Conservation (phyloP, 2,329 filamentous ascomycete genomes). For the Juglanconis oblonga region DNA sequence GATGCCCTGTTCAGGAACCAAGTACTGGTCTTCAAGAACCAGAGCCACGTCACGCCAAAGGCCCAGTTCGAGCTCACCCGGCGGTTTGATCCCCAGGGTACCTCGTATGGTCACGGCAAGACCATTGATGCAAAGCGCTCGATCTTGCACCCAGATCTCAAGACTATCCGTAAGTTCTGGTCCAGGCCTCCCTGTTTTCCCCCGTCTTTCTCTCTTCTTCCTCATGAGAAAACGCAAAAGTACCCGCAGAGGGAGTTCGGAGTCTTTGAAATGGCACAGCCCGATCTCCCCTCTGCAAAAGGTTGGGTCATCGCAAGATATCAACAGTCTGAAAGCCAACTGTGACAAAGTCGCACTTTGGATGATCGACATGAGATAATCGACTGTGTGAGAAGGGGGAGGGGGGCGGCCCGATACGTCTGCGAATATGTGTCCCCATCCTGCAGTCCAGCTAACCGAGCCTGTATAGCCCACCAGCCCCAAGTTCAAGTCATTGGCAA, state of each 20-base stretch:
- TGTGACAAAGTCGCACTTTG: no score
- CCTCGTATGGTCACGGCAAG: constrained; percentile 73
- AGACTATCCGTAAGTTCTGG: constrained; percentile 56
- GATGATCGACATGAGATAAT: no score
- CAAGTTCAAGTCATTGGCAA: constrained; percentile 81
- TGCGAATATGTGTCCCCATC: not conserved
- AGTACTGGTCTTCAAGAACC: constrained; percentile 69
- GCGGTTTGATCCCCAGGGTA: constrained; percentile 65
- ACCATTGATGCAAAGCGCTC: constrained; percentile 62
- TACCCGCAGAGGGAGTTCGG: no score
- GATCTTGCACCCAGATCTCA: constrained; percentile 75
- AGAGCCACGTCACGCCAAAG: constrained; percentile 60
- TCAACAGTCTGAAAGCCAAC: no score
- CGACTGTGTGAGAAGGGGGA: no score
- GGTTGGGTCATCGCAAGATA: no score
- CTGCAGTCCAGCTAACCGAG: not conserved
- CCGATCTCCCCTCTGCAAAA: no score
- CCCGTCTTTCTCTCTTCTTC: not conserved
- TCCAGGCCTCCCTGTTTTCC: no score
- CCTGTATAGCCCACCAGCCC: constrained; percentile 58
- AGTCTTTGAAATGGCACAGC: no score
- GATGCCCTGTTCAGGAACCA: constrained; percentile 66
- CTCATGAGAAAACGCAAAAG: no score
- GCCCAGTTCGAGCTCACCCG: constrained; percentile 73
- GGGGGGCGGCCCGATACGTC: no score